These are phyloP conservation scores for Fusarium liriodendri DNA, from an alignment of 2,329 filamentous ascomycete genomes.

Conservation along the genomic window DNA sequence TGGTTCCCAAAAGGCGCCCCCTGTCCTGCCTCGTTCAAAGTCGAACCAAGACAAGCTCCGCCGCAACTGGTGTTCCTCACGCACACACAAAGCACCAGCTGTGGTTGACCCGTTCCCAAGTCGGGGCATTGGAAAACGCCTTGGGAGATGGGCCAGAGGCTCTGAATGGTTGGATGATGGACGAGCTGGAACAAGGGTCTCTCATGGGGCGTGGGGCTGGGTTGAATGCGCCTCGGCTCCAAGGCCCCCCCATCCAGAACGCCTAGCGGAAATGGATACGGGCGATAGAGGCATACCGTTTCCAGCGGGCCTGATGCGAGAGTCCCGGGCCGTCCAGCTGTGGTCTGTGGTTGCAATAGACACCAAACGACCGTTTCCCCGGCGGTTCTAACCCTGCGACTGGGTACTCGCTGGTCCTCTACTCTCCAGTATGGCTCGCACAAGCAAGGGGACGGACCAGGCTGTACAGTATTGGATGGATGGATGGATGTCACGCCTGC, in stretches of 20 bases:
- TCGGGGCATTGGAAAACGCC: slow-evolving; percentile 37
- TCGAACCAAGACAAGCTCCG: slow-evolving; percentile 30
- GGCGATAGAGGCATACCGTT: slow-evolving; percentile 30
- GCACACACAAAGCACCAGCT: slow-evolving; percentile 6
- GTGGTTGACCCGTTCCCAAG: slow-evolving; percentile 5
- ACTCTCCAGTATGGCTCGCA: slow-evolving; percentile 21
- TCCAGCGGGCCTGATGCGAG: not conserved
- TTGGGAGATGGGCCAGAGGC: slow-evolving; percentile 22
- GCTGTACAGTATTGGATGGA: slow-evolving; percentile 1
- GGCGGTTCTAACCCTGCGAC: slow-evolving; percentile 16
- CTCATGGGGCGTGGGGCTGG: slow-evolving; percentile 36
- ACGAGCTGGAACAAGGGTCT: slow-evolving; percentile 38
- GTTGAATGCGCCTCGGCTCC: slow-evolving; percentile 41
- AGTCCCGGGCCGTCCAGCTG: not conserved
- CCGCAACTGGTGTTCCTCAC: slow-evolving; percentile 11
- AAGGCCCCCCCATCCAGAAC: slow-evolving; percentile 40
- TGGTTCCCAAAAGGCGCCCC: slow-evolving; percentile 4
- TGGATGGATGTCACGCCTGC: slow-evolving; percentile 39
- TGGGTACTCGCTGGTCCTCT: not conserved
- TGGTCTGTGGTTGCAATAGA: slow-evolving; percentile 3
- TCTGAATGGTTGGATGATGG: slow-evolving; percentile 34
- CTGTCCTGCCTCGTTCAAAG: slow-evolving; percentile 16
- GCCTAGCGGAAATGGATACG: slow-evolving; percentile 33
- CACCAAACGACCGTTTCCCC: slow-evolving; percentile 30
- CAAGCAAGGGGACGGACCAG: slow-evolving; percentile 35